These are phyloP conservation scores for Ziziphus jujuba DNA, from an alignment of 306 rosid species.

Conservation along the genomic window DNA sequence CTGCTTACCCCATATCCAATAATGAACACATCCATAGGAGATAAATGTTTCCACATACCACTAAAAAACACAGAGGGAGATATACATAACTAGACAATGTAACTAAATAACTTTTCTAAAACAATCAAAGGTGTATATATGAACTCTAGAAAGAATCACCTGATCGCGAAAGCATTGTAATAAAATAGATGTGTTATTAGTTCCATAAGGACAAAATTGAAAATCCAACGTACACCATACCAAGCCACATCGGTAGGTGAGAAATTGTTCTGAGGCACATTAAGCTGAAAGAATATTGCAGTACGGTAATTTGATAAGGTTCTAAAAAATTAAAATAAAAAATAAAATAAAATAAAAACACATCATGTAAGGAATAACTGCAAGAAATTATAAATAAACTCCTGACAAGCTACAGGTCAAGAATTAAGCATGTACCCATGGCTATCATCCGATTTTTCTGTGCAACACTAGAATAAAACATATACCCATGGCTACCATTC, in stretches of 20 bases:
- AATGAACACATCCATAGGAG: conserved; percentile 80
- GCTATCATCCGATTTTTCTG: no score
- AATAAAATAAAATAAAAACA: background rate
- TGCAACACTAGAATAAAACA: no score
- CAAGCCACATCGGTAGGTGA: conserved; percentile 47
- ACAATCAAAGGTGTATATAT: conserved; percentile 6
- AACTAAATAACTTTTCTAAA: conserved; percentile 8
- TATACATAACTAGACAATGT: conserved; percentile 22
- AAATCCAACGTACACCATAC: conserved; percentile 76
- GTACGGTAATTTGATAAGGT: background rate
- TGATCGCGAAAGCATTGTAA: conserved; percentile 87
- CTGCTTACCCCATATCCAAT: conserved; percentile 94
- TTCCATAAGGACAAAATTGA: conserved; percentile 75
- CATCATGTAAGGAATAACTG: background rate
- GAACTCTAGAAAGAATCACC: conserved; percentile 48
- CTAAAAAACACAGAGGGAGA: conserved; percentile 39
- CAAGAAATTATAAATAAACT: background rate
- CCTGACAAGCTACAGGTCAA: background rate
- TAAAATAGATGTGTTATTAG: conserved; percentile 75
- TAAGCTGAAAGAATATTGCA: conserved; percentile 58
- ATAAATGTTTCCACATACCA: conserved; percentile 72
- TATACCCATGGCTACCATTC: no score
- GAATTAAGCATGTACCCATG: background rate
- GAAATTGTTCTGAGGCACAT: conserved; percentile 58
- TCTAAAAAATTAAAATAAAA: background rate